phyloP scores from a whole-genome alignment of 352 stramenopile genomes.

The Pythium vanterpoolii region DNA sequence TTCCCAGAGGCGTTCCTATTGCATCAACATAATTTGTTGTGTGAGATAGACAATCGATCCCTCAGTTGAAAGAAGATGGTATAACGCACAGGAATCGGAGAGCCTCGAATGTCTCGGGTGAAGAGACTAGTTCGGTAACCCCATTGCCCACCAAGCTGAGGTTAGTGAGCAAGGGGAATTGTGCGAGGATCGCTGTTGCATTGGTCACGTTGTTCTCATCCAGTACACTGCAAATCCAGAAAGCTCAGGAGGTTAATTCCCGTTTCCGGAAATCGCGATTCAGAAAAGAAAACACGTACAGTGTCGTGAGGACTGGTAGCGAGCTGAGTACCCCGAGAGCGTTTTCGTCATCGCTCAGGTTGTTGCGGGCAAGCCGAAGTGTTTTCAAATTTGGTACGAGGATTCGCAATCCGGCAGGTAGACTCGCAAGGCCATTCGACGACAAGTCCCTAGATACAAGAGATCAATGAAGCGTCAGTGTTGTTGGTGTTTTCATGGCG shows the following conservation, averaged over 20 bases:
- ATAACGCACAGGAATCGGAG: slow-evolving; percentile 9
- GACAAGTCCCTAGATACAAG: slow-evolving; percentile 7
- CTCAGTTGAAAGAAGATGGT: not conserved
- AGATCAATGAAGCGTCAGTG: not conserved
- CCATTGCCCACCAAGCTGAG: slow-evolving; percentile 11
- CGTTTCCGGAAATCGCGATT: not conserved
- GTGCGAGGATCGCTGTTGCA: not conserved
- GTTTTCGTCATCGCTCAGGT: not conserved
- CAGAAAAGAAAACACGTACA: slow-evolving; percentile 2
- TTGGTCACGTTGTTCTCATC: slow-evolving; percentile 13
- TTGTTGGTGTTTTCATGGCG: too few species aligned
- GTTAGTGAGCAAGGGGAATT: slow-evolving; percentile 8
- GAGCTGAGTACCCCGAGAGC: not conserved
- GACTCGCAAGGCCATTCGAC: slow-evolving; percentile 1
- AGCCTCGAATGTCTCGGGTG: not conserved
- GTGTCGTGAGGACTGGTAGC: slow-evolving; percentile 6
- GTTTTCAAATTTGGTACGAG: slow-evolving; percentile 3
- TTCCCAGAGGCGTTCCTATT: slow-evolving; percentile 20
- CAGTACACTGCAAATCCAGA: not conserved
- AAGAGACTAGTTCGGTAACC: not conserved
- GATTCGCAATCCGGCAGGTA: not conserved
- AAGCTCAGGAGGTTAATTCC: not conserved
- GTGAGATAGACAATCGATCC: not conserved
- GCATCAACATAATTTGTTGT: not conserved
- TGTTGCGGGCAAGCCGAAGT: slow-evolving; percentile 5